Base-by-base conservation (phyloP, 2,329 filamentous ascomycete species). In the Xylariaceae sp. region DNA sequence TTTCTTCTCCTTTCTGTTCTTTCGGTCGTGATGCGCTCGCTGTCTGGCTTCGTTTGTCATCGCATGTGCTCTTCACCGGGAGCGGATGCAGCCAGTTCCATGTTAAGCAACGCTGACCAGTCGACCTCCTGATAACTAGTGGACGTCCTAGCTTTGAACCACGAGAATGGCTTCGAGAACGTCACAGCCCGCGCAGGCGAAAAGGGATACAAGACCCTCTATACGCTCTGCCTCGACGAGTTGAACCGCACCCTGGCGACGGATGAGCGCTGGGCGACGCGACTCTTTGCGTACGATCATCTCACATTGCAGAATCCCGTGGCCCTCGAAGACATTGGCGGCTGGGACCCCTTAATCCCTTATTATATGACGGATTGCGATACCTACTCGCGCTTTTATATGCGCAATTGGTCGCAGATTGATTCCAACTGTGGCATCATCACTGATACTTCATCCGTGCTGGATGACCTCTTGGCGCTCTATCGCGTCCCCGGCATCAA, bases 281-380 rank as follows among this genome's bases (percentile, higher is more conserved):
- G 77, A n/a, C 82, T 83, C 70, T 85, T 84, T 68, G 75, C 80
- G 10, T 85, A 84, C 71, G 82, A 86, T 67, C 79, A 81, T 62
- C 73, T 86, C 2, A 76, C 81, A 1, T 73, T 85, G 1, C 80
- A 85, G 48, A 85, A 86, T 65, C 79, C 78, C 9, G 73, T 69
- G 6, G 78, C 81, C 0, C 79, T 78, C 65, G 75, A 78, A 61
- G 75, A 77, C 50, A 75, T 84, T 6, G 76, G 82, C 17, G 80
- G 76, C 0, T 86, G 82, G 80, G 83, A 86, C 66, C 78, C 79
- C 0, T 71, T 80, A 59, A 84, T 86, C 47, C 80, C 82, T 0
- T 85, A 80, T 65, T 85, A 85, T 67, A 75, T 78, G 61, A 82
- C 78, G 39, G 82, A 85, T 66, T 85, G 81, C 70, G 82, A 84